Conservation (phyloP, 2,329 filamentous ascomycete genomes). For the Mycocentrospora acerina region DNA sequence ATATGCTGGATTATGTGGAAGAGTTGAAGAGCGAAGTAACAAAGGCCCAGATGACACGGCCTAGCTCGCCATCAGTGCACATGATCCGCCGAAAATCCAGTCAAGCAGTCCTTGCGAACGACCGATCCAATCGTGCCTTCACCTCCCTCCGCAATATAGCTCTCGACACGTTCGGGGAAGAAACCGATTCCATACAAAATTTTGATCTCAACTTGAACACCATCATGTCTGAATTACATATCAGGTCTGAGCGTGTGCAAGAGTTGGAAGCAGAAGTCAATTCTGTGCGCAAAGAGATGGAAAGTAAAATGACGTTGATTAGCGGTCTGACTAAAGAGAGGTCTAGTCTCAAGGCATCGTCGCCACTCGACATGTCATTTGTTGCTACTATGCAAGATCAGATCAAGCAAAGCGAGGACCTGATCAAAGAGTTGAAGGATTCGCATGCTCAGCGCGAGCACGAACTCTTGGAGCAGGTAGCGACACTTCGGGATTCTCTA, state of each 20-base stretch:
- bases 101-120: conserved; percentile 81
- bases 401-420: conserved; percentile 78
- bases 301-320: conserved; percentile 94
- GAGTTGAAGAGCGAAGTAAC: conserved; percentile 85
- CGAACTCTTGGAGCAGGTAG: conserved; percentile 71
- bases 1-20: conserved; percentile 82
- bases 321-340: conserved; percentile 90
- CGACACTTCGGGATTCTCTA: conserved; percentile 63
- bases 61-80: conserved; percentile 66
- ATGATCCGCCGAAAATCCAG: conserved; percentile 92
- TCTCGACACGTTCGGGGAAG: conserved; percentile 76
- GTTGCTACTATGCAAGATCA: conserved; percentile 86
- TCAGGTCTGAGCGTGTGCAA: conserved; percentile 84
- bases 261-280: conserved; percentile 83
- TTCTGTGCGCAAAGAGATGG: conserved; percentile 90
- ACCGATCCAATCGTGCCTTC: conserved; percentile 89
- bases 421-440: conserved; percentile 73
- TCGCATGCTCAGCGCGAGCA: conserved; percentile 72
- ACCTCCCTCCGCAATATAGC: conserved; percentile 87
- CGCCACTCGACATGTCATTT: conserved; percentile 87
- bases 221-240: conserved; percentile 88
- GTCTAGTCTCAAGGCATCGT: conserved; percentile 77
- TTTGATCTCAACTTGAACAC: conserved; percentile 91
- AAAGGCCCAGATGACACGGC: conserved; percentile 66
- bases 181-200: conserved; percentile 83